These are phyloP conservation scores for Malus hybrid DNA, from an alignment of 331 rosid genomes.

Conservation along the genomic window DNA sequence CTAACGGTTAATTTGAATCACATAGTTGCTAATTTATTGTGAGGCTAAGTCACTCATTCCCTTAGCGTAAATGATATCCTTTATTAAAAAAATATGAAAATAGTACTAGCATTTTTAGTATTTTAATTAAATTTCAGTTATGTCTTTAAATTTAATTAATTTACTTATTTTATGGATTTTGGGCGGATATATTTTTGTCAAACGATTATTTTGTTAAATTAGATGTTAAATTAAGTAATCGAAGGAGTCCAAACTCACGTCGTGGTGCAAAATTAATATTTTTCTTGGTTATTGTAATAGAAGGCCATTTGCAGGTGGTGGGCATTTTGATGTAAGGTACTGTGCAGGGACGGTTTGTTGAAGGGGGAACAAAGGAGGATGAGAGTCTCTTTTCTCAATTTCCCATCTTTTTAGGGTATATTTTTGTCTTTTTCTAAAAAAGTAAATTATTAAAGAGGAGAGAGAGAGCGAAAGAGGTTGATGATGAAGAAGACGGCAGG, in stretches of 20 bases:
- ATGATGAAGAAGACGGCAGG: slow-evolving; percentile 17
- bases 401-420: slow-evolving; percentile 33
- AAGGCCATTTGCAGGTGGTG: too few species aligned
- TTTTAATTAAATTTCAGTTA: too few species aligned
- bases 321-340: neutral
- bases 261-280: too few species aligned
- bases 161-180: too few species aligned
- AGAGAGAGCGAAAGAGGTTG: neutral
- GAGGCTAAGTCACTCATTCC: fast-evolving
- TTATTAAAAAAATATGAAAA: too few species aligned
- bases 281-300: fast-evolving
- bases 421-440: neutral
- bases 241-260: too few species aligned
- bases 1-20: fast-evolving
- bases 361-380: slow-evolving; percentile 33
- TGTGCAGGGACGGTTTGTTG: slow-evolving; percentile 33
- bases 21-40: fast-evolving
- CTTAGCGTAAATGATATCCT: too few species aligned
- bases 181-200: too few species aligned
- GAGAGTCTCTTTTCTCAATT: slow-evolving; percentile 23
- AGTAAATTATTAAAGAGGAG: neutral
- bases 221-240: fast-evolving
- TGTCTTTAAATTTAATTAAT: too few species aligned
- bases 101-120: too few species aligned
- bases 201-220: too few species aligned